A percentile compares a stretch with the other conserved stretches of the same genome.
phyloP scores from a whole-genome alignment of 257 asterid species.

The Perilla frutescens region DNA sequence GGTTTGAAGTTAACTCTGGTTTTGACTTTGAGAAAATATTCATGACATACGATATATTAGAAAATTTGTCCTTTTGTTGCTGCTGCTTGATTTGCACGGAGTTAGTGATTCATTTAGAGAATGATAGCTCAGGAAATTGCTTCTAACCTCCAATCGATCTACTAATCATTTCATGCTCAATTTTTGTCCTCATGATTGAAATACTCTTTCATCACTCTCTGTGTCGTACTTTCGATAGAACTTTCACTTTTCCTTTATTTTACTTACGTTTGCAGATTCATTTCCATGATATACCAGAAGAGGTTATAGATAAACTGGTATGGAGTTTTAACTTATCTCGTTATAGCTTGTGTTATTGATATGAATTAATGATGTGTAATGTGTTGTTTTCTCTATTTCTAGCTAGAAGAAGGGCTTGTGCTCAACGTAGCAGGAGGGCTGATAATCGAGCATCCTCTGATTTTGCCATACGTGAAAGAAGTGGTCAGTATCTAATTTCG shows the following conservation, averaged over 20 bases:
- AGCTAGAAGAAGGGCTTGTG: slow-evolving; percentile 86
- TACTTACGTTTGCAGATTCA: slow-evolving; percentile 64
- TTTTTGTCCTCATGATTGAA: neutral
- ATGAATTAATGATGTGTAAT: neutral
- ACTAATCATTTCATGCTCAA: neutral
- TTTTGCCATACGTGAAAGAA: slow-evolving; percentile 75
- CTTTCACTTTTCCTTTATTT: neutral
- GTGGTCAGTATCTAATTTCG: slow-evolving; percentile 58
- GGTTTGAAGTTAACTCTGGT: no score
- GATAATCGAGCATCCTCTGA: slow-evolving; percentile 86
- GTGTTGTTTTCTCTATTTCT: slow-evolving; percentile 28
- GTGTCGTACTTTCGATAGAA: neutral
- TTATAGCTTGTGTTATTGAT: slow-evolving; percentile 2
- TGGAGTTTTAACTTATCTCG: slow-evolving; percentile 1
- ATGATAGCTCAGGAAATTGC: neutral
- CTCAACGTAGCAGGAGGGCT: slow-evolving; percentile 94
- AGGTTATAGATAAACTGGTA: slow-evolving; percentile 79
- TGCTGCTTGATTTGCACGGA: no score
- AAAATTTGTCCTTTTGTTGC: no score
- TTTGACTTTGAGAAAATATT: no score
- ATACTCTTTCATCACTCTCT: neutral
- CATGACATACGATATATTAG: no score
- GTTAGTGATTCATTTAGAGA: no score
- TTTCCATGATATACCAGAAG: slow-evolving; percentile 82
- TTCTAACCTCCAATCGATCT: neutral